Conservation (phyloP, 257 asterid genomes). For the Ajuga chamaepitys region DNA sequence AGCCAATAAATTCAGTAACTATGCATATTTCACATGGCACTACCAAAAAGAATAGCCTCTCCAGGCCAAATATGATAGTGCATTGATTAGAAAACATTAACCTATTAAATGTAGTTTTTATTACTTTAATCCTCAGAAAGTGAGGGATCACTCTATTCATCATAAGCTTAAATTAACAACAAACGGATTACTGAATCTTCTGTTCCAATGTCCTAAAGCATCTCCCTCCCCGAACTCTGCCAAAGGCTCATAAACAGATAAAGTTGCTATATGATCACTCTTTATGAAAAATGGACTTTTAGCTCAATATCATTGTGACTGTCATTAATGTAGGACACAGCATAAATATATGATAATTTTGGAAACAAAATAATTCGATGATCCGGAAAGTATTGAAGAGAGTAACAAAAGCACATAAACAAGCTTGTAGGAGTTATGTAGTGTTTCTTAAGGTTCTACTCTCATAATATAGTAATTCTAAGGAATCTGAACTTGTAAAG, state of each 20-base stretch:
- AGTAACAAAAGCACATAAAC: background rate
- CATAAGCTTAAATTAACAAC: background rate
- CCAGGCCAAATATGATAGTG: background rate
- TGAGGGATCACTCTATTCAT: background rate
- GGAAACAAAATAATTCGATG: no score
- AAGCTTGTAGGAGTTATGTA: background rate
- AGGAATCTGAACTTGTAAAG: background rate
- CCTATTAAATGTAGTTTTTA: background rate
- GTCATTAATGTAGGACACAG: background rate
- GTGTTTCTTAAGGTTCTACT: background rate
- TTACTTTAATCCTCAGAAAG: background rate
- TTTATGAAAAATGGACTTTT: background rate
- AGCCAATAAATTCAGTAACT: background rate
- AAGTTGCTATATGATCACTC: background rate
- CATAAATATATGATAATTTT: no score
- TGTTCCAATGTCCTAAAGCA: background rate
- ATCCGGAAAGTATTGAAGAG: background rate
- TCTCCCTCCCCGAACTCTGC: background rate
- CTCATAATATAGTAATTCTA: background rate
- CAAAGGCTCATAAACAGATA: background rate
- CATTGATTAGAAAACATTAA: background rate
- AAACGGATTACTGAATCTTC: background rate
- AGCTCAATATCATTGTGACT: background rate
- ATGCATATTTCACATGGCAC: background rate
- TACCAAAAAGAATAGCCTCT: background rate